Conservation (phyloP, 2,329 filamentous ascomycete species). For the Arthrobotrys sphaeroides region DNA sequence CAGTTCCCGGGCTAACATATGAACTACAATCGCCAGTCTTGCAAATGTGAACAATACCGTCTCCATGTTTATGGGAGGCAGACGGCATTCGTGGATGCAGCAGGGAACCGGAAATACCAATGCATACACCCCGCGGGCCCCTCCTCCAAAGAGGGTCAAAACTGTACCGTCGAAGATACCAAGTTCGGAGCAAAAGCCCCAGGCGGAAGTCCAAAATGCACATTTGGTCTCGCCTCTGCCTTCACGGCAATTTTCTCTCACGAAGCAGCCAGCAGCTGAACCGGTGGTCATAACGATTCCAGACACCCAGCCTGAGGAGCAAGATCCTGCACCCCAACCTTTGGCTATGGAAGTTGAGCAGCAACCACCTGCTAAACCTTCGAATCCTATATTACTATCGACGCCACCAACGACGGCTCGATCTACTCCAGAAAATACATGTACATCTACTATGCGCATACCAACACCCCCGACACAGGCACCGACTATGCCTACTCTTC, state of each 20-base stretch:
- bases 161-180: conserved; percentile 21
- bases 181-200: not conserved
- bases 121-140: conserved; percentile 30
- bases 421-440: not conserved
- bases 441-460: not conserved
- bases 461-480: not conserved
- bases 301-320: conserved; percentile 39
- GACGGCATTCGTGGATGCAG: conserved; percentile 56
- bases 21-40: not conserved
- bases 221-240: not conserved
- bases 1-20: not conserved
- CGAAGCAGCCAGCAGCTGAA: conserved; percentile 6
- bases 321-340: not conserved
- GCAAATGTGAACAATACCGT: conserved; percentile 56
- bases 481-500: not conserved
- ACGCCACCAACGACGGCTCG: not conserved
- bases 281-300: conserved; percentile 45
- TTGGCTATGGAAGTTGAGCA: not conserved
- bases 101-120: conserved; percentile 23
- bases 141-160: conserved; percentile 50
- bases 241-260: not conserved
- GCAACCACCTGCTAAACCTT: not conserved
- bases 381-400: conserved; percentile 1
- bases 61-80: conserved; percentile 56
- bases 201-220: not conserved